Base-by-base conservation (phyloP, 2,329 filamentous ascomycete species). In the Aureobasidium vineae region DNA sequence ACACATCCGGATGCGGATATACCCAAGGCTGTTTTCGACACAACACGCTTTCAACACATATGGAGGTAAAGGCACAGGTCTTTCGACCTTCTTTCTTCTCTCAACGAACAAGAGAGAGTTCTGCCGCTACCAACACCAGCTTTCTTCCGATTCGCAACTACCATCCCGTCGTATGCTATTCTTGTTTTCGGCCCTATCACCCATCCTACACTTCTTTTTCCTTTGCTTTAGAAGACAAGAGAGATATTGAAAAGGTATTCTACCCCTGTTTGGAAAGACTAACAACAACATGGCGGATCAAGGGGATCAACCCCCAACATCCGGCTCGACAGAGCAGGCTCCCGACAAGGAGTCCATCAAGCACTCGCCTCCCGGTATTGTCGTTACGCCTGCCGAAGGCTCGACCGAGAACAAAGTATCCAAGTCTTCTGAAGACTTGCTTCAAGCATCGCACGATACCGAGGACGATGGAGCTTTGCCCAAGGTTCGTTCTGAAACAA, bases 1-100 rank as follows among this genome's bases (percentile, higher is more conserved):
- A 50, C 59, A 63, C 45, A 63, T 63, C 59, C 59, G 59, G 59
- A 63, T 63, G 59, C 59, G 59, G 59, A 38, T 28, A 31, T 26
- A 3, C n/a, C 21, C 8, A 26, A 50, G 21, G 45, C 59, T 38
- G 43, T 15, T 50, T 49, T 63, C 59, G 45, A 63, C 43, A 23
- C 45, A 63, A 49, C 43, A 63, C 40, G 59, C 56, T 63, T 63
- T 50, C 43, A 40, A 40, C 59, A 38, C 43, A 63, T 50, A 63
- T 49, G 28, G 43, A 33, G 26, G 21, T 16, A 15, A 50, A 31
- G 16, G 36, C 41, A 63, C 43, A 36, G 45, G 59, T 50, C 43
- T 63, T 40, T 23, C 31, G 31, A 38, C 59, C 45, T 57, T 47
- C 47, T 59, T 60, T 47, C 41, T 60, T 47, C 41, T 36, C 31